Conservation (phyloP, 2,329 filamentous ascomycete species). For the Beauveria varroae region DNA sequence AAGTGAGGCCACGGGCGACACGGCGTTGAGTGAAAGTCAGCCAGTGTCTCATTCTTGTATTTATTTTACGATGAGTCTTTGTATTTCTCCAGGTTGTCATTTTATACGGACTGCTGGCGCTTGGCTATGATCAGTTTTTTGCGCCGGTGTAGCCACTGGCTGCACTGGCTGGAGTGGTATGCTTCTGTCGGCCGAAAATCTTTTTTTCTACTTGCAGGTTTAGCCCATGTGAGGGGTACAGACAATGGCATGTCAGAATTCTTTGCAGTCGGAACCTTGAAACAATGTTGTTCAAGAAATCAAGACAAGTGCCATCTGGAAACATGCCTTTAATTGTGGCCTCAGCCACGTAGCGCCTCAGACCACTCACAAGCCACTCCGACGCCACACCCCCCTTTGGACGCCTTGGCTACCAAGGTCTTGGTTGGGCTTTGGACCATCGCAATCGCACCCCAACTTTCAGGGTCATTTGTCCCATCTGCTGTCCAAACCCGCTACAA, state of each 20-base stretch:
- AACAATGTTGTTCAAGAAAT: too few relatives aligned
- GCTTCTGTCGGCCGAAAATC: too few relatives aligned
- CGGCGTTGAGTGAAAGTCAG: too few relatives aligned
- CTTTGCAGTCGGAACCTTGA: too few relatives aligned
- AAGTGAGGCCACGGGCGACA: neutral
- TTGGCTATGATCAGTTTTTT: neutral
- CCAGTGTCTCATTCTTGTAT: too few relatives aligned
- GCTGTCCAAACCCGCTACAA: neutral
- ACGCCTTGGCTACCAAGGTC: neutral
- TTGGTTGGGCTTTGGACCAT: neutral
- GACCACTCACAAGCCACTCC: slow-evolving; percentile 6
- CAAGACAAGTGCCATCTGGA: too few relatives aligned
- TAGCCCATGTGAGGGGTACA: too few relatives aligned
- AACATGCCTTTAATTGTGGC: too few relatives aligned
- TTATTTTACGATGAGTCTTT: too few relatives aligned
- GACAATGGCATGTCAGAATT: too few relatives aligned
- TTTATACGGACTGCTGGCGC: neutral
- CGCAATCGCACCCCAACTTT: slow-evolving; percentile 4
- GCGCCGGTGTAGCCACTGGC: neutral
- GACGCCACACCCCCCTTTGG: slow-evolving; percentile 1
- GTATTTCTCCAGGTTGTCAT: neutral
- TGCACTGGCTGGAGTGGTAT: too few relatives aligned
- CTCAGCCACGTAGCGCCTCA: neutral
- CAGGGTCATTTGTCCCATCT: neutral
- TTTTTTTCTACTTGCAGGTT: too few relatives aligned